Percentiles rank a stretch among this genome's conserved stretches.
phyloP scores from a whole-genome alignment of 129 eudicot species.

The Mikania micrantha region DNA sequence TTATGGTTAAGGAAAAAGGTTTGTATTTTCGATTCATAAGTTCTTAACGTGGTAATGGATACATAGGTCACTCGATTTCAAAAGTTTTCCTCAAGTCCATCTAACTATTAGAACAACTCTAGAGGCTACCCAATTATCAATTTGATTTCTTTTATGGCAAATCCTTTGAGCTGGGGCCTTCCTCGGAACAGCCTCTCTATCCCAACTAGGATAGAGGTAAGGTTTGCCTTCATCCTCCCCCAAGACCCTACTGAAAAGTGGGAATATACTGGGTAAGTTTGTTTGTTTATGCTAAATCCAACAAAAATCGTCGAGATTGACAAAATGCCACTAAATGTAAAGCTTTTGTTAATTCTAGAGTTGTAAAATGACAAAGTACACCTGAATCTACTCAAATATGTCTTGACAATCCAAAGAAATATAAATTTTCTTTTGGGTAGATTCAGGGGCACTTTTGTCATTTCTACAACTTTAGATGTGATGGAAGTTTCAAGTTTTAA shows the following conservation, averaged over 20 bases:
- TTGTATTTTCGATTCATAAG: neutral
- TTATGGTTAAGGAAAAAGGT: constrained; percentile 97
- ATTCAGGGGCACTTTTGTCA: neutral
- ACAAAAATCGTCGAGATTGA: neutral
- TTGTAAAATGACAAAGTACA: neutral
- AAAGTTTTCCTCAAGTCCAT: neutral
- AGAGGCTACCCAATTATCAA: neutral
- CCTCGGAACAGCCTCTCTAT: no score
- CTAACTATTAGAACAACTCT: neutral
- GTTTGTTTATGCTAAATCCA: neutral
- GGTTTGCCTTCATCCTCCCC: no score
- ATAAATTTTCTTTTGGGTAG: neutral
- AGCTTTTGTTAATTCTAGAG: neutral
- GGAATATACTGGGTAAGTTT: no score
- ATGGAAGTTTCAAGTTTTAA: neutral
- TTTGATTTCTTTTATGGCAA: neutral
- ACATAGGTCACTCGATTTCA: neutral
- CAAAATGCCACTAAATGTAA: neutral
- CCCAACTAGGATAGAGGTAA: no score
- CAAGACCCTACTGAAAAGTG: no score
- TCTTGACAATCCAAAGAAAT: neutral
- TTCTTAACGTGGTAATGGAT: neutral
- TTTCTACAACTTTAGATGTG: neutral
- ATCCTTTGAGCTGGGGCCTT: no score
- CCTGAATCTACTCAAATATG: neutral